phyloP scores from a whole-genome alignment of 2,329 filamentous ascomycete species.

The Tolypocladium album region DNA sequence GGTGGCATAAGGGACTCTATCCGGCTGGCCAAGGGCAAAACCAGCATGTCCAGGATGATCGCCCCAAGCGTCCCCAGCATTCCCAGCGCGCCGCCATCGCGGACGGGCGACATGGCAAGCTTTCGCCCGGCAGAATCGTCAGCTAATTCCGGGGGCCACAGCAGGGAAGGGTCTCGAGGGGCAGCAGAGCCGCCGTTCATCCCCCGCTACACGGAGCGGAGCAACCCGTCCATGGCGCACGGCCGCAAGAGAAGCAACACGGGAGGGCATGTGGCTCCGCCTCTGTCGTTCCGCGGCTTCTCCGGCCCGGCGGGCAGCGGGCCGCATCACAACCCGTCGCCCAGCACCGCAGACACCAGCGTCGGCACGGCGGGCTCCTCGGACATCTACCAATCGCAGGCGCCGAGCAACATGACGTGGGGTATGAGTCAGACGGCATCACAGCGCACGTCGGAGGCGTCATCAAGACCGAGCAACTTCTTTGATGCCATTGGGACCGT shows the following conservation, averaged over 20 bases:
- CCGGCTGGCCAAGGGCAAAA: constrained; percentile 66
- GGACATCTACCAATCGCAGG: constrained; percentile 48
- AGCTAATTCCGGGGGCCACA: constrained; percentile 21
- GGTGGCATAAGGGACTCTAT: constrained; percentile 76
- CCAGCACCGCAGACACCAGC: constrained; percentile 48
- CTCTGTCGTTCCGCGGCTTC: constrained; percentile 69
- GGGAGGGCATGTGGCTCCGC: constrained; percentile 59
- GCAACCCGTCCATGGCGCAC: constrained; percentile 42
- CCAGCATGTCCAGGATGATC: constrained; percentile 39
- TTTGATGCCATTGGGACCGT: constrained; percentile 86
- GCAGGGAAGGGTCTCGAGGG: constrained; percentile 41
- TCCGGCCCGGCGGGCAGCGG: constrained; percentile 40
- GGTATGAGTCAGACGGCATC: constrained; percentile 34
- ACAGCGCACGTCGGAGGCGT: constrained; percentile 45
- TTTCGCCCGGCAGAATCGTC: constrained; percentile 28
- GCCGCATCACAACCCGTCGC: constrained; percentile 35
- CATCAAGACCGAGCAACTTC: constrained; percentile 49
- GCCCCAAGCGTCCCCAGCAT: constrained; percentile 39
- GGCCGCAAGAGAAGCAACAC: constrained; percentile 85
- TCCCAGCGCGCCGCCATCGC: constrained; percentile 24
- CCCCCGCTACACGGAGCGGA: constrained; percentile 55
- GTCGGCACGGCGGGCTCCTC: constrained; percentile 48
- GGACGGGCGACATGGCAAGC: constrained; percentile 22
- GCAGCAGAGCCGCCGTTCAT: constrained; percentile 63
- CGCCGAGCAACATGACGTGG: constrained; percentile 32